Base-by-base conservation (phyloP, 495 filamentous ascomycete genomes). In the Hyphodiscus hymeniophilus region DNA sequence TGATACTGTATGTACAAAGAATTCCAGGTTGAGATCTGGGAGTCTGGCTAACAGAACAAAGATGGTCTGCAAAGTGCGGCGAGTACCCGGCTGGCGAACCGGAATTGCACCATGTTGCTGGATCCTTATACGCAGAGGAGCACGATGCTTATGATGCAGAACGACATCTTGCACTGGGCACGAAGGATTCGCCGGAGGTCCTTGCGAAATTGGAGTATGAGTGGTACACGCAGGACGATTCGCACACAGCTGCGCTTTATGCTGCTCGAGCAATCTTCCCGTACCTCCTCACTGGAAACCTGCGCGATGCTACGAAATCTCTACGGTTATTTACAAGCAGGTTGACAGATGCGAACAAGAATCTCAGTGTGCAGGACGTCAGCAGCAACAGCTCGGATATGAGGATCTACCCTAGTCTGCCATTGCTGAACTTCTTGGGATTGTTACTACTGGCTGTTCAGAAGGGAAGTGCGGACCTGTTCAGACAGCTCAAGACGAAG, bases 11-110 rank as follows among this genome's bases (percentile, higher is more conserved):
- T 18, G 79, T 68, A 39, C 4, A 43, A n/a, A 23, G 18, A n/a
- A 1, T 43, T 47, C 30, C 18, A 36, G 26, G 10, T 28, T 28
- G 26, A 10, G n/a, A 45, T 20, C n/a, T 18, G 38, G 28, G 21
- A 44, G 18, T 16, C 45, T 42, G 20, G 18, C 55, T 58, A 44
- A 55, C 24, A 33, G 11, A 20, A 22, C 20, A 34, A 47, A 85
- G 81, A 48, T 99, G 92, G 92, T 90, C 88, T 55, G 72, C 77
- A 21, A 85, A 82, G 56, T 81, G 76, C 58, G 89, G 90, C 50
- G 85, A 91, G 33, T 83, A 87, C 60, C 92, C 94, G 36, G 82
- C 88, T 51, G 92, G 92, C 38, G 92, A 99, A 57, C 87, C 94
- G 4, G 94, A 97, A 50, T 70, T 99, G 48, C 92, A 99, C 62